Evolutionary conservation across 352 stramenopile species (phyloP), one percentile per base, ranked within the genome.

Genomic region (Globisporangium spiculum): DNA sequence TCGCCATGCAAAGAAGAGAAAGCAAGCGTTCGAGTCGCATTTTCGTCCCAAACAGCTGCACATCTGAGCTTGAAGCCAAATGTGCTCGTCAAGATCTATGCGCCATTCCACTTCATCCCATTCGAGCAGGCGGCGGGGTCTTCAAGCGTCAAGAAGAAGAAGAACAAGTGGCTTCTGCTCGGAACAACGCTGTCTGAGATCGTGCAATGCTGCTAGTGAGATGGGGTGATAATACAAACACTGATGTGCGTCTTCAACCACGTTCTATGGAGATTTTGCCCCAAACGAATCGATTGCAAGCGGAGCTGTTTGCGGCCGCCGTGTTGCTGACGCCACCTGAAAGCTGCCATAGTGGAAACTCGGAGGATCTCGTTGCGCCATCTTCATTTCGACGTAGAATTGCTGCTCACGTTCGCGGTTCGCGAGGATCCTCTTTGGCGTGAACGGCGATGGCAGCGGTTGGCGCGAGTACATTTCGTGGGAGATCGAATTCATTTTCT

Each of bases 41-140:
- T 91, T 57, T 64, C 73, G 0, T 50, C 68, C 0, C 72, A 77
- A 26, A 72, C 70, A 5, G 67, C 67, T 3, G 44, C 76, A 12
- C 68, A 67, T 20, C 67, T 87, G 30, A 79, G 77, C 26, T 61
- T 88, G 30, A 61, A 55, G 12, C 54, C 61, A 5, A 73, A 69
- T 27, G 71, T 61, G 14, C 58, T 76, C 38, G 22, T 91, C 12
- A 82, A 80, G 55, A 71, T 91, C 30, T 91, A 81, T 27, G 74
- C 76, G 53, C 84, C 84, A n/a, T 81, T 89, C 66, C 78, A 88
- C 53, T 84, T 92, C 53, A 63, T 91, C 10, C 63, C 65, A 16
- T 57, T 78, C 27, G 24, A 67, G 34, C 50, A 57, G 53, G 66
- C 77, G 22, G 54, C 60, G 55, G 73, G 78, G 52, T 73, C 66